Evolutionary conservation across 2,329 filamentous ascomycete genomes (phyloP), one percentile per base, ranked within the genome.

Genomic region (Lachnellula hyalina): DNA sequence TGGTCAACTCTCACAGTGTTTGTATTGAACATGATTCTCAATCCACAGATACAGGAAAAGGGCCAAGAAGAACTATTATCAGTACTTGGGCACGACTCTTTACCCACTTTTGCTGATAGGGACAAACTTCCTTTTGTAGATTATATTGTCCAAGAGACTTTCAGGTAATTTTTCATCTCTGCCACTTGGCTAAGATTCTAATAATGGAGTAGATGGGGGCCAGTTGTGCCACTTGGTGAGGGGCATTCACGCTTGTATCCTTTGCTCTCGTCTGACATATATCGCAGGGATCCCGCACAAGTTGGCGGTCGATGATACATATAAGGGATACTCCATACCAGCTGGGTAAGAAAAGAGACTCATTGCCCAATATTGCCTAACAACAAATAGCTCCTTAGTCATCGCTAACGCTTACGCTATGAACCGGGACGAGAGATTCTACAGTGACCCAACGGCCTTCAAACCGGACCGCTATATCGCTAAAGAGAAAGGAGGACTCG

Each of bases 241-340:
- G 9, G 6, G 25, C 5, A 28, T 9, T 28, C 7, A 2, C 25
- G 8, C 6, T 8, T 23, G 21, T 12, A 5, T 32, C 34, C 15
- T 6, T 5, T 17, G 8, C 12, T 15, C 41, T 32, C 3, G 14
- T 41, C 49, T 32, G 12, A 28, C 9, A 42, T 23, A 7, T 36
- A 51, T 12, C 17, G 2, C 17, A 52, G 77, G 74, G 5, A 75
- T 84, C 36, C 80, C 81, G 1, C 81, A 84, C 63, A 74, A 70
- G 46, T 72, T 78, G 14, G 70, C 76, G 2, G 67, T 75, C 48
- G 80, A 83, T 48, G 81, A 83, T 51, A 70, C 75, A 12, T 84
- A 83, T 61, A 71, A 77, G 34, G 80, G 76, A 42, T 77, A 79
- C 63, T 74, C 75, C 57, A 81, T 84, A 49, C 80, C 79, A 14